Evolutionary conservation across 352 stramenopile genomes (phyloP), one percentile per base, ranked within the genome.

Genomic region (Globisporangium splendens): DNA sequence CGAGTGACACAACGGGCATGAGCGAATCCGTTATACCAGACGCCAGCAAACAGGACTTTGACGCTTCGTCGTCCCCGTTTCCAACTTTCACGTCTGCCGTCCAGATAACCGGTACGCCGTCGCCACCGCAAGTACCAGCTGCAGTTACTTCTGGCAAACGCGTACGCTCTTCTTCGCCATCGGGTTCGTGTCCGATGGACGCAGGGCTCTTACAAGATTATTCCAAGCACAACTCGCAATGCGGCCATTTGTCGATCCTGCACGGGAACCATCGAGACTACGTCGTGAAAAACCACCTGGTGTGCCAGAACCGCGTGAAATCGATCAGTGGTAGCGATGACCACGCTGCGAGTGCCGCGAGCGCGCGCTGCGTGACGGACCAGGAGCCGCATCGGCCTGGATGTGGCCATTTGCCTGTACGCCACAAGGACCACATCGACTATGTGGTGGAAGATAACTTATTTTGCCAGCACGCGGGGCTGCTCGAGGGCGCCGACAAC

Each of bases 361-460:
- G 24, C 5, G 24, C 24, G 24, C 24, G 67, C 24, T 80, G 72
- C 31, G 63, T 61, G 0, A 53, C 66, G 0, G 68, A 78, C 28
- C 24, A 31, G 24, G 72, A 80, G 50, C 72, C 72, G 5, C 83
- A 92, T 57, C 67, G 80, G 3, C 83, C 83, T 2, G 80, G 80
- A 15, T 92, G 83, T 39, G 83, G 83, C 4, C 83, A 92, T 31
- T 53, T 92, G 42, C 66, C 83, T 13, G 83, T 92, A 22, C 83
- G 83, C 22, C 83, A 92, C 61, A 73, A 79, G 8, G 80, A 92
- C 62, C 83, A 92, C 67, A 88, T 92, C 47, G 83, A 92, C 55
- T 92, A 92, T 51, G 83, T 92, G 35, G 83, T 92, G 35, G 83
- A 92, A 42, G 80, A 92, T 65, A 88, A 82, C 48, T 61, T 92